phyloP scores from a whole-genome alignment of 169 alveolate genomes.

The Eimeria falciformis region DNA sequence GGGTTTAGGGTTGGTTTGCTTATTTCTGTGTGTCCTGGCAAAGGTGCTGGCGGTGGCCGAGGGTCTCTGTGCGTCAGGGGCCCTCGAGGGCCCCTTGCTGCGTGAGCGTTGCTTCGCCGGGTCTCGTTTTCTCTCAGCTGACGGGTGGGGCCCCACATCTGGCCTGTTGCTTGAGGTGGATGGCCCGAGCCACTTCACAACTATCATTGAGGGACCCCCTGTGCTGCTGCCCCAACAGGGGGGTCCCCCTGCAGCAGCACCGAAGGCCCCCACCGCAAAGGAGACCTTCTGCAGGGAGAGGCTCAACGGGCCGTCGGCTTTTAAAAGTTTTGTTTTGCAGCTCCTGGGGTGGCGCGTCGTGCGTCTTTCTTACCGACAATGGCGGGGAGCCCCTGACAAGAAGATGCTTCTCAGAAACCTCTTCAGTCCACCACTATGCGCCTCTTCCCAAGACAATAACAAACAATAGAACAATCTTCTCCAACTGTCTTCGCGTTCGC shows the following conservation, averaged over 20 bases:
- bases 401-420: not conserved
- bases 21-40: not conserved
- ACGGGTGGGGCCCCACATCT: not conserved
- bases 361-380: not conserved
- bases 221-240: not conserved
- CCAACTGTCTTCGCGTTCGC: not conserved
- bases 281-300: not conserved
- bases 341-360: not conserved
- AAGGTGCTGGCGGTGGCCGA: not conserved
- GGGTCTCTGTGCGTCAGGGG: not conserved
- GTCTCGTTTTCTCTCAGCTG: not conserved
- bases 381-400: not conserved
- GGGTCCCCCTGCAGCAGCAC: not conserved
- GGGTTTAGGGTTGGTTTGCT: not conserved
- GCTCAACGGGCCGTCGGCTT: not conserved
- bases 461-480: not conserved
- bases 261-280: not conserved
- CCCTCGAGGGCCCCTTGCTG: not conserved
- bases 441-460: not conserved
- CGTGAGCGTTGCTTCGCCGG: not conserved
- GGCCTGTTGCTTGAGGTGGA: not conserved
- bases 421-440: not conserved
- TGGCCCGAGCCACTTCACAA: conserved; percentile 1
- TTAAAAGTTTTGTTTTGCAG: not conserved
- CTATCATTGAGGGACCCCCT: not conserved